These are phyloP conservation scores for Batrachochytrium dendrobatidis DNA, from an alignment of 371 early-diverging fungal genomes.

Conservation along the genomic window DNA sequence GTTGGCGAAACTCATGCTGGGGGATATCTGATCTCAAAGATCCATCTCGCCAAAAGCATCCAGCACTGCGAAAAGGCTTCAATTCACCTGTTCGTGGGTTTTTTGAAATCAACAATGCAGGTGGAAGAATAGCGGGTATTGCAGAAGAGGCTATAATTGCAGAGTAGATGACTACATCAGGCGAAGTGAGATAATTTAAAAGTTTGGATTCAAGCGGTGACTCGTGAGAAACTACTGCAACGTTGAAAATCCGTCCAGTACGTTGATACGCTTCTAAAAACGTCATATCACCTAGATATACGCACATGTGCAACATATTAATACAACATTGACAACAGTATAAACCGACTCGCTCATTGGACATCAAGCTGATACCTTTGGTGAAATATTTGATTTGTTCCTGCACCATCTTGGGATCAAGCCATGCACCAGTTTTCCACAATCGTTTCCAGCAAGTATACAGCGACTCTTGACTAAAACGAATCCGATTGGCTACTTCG, in stretches of 20 bases:
- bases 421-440: conserved; percentile 31
- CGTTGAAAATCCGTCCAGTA: conserved; percentile 82
- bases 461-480: conserved; percentile 17
- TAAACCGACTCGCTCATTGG: too few species aligned
- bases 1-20: conserved; percentile 53
- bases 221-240: conserved; percentile 75
- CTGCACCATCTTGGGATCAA: conserved; percentile 26
- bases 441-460: conserved; percentile 20
- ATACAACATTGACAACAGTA: conserved; percentile 27
- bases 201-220: conserved; percentile 54
- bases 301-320: conserved; percentile 39
- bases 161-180: conserved; percentile 80
- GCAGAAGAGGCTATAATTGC: conserved; percentile 75
- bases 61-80: conserved; percentile 64
- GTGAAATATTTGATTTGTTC: conserved; percentile 17
- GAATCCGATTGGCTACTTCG: conserved; percentile 14
- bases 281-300: conserved; percentile 48
- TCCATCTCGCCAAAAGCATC: conserved; percentile 82
- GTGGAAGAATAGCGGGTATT: conserved; percentile 69
- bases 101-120: conserved; percentile 77
- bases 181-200: conserved; percentile 81
- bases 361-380: too few species aligned
- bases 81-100: conserved; percentile 51
- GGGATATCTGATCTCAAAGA: conserved; percentile 77
- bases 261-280: conserved; percentile 74